A percentile compares a stretch with the other conserved stretches of the same genome.
Evolutionary conservation across 106 monocot genomes (phyloP).

Genomic region (Phalaenopsis aphrodite): DNA sequence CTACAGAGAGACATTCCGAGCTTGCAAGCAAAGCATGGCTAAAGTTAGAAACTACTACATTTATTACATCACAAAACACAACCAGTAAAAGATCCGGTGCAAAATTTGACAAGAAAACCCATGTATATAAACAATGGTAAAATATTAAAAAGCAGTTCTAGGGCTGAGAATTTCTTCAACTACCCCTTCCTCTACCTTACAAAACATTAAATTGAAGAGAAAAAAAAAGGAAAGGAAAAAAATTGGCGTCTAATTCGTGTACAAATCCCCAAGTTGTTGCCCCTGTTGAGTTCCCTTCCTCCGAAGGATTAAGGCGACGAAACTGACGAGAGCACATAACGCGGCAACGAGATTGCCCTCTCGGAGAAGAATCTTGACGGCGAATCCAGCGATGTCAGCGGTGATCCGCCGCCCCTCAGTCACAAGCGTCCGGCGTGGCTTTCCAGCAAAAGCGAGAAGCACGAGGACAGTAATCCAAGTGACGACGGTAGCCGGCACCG

Average conservation of each 20-base stretch:
- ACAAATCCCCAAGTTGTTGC: constrained; percentile 1
- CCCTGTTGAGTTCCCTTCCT: constrained; percentile 1
- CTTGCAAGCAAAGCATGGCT: too few relatives aligned
- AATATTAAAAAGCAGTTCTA: too few relatives aligned
- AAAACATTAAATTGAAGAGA: neutral
- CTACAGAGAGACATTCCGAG: too few relatives aligned
- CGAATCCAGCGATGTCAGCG: constrained; percentile 34
- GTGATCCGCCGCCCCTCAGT: constrained; percentile 39
- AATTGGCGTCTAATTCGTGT: neutral
- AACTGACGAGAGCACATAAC: constrained; percentile 26
- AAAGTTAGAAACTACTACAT: too few relatives aligned
- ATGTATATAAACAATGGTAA: too few relatives aligned
- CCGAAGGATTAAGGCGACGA: constrained; percentile 23
- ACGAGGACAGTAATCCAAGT: constrained; percentile 82
- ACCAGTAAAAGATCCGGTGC: too few relatives aligned
- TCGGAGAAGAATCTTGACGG: constrained; percentile 31
- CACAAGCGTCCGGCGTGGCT: constrained; percentile 34
- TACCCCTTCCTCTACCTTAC: neutral
- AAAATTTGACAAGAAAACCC: too few relatives aligned
- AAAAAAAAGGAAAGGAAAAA: neutral
- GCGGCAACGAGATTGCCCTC: constrained; percentile 45
- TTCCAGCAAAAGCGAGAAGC: constrained; percentile 65
- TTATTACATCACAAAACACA: too few relatives aligned
- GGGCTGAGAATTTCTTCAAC: too few relatives aligned
- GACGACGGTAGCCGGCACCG: constrained; percentile 59